Conservation (phyloP, 2,329 filamentous ascomycete species). For the Fusarium bulbicola region DNA sequence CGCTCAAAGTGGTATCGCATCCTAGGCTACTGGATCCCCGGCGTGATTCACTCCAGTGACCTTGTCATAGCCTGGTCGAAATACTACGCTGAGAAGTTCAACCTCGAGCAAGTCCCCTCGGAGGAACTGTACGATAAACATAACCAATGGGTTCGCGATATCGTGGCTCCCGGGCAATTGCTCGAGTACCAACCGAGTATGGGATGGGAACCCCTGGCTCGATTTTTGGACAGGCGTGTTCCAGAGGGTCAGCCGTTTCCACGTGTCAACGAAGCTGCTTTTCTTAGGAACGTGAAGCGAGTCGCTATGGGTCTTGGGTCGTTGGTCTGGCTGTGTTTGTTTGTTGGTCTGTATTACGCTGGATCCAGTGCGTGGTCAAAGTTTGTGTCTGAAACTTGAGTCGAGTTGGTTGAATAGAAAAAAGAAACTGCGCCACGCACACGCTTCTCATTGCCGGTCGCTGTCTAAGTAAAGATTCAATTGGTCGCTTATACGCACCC, state of each 20-base stretch:
- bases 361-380: not conserved
- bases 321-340: constrained; percentile 22
- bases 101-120: constrained; percentile 10
- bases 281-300: constrained; percentile 30
- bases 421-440: not conserved
- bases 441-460: not conserved
- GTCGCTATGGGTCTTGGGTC: constrained; percentile 30
- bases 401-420: not conserved
- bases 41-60: constrained; percentile 32
- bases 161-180: constrained; percentile 15
- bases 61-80: constrained; percentile 28
- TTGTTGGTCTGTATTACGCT: constrained; percentile 9
- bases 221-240: constrained; percentile 10
- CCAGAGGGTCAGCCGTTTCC: constrained; percentile 18
- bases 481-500: not conserved
- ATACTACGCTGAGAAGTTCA: constrained; percentile 26
- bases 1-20: constrained; percentile 24
- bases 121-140: constrained; percentile 26
- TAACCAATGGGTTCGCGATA: constrained; percentile 30
- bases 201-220: constrained; percentile 27
- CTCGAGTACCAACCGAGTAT: constrained; percentile 32
- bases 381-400: not conserved
- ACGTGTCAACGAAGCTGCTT: constrained; percentile 33
- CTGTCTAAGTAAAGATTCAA: not conserved
- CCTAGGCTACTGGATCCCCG: constrained; percentile 29